Base-by-base conservation (phyloP, 2,329 filamentous ascomycete genomes). In the Cladosporium phlei region DNA sequence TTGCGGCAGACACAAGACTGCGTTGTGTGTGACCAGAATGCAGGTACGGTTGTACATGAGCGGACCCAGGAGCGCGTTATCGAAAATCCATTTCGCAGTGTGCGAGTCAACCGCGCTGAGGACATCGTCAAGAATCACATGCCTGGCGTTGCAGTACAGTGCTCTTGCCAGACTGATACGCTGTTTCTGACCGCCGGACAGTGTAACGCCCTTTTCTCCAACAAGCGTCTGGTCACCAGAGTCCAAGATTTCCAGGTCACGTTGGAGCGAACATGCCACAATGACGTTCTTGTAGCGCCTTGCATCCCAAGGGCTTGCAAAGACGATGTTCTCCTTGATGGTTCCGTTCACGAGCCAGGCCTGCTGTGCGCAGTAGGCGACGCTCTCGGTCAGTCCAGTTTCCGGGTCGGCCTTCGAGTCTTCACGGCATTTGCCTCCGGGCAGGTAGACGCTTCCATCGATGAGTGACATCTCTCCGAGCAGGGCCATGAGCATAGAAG, bases 21-120 rank as follows among this genome's bases (percentile, higher is more conserved):
- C 80, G 60, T 97, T 98, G 71, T 98, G 93, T 0, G 93, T 96
- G 27, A 98, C 91, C 33, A 98, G 76, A 45, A 98, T 88, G 66
- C 93, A 97, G 21, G 93, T 97, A 32, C 93, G 82, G 60, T 83
- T 77, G 48, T 78, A 72, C 93, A 98, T 97, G 42, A 98, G 70
- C 5, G 88, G 86, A 2, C 93, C 93, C 57, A 83, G 83, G 53
- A 98, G 83, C 50, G 90, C 95, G 66, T 95, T 86, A 63, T 85
- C 86, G 69, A 97, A 97, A 55, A 98, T 97, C 84, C 94, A 96
- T 66, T 96, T 94, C 2, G 90, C 90, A 0, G 93, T 97, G 59
- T 98, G 93, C 3, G 93, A 94, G 66, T 98, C 93, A 25, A 98
- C 93, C 21, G 93, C 93, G 62, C 90, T 96, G 33, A 98, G 76